Evolutionary conservation across 2,329 filamentous ascomycete species (phyloP), one percentile per base, ranked within the genome.

Genomic region (Penicillium sp.): DNA sequence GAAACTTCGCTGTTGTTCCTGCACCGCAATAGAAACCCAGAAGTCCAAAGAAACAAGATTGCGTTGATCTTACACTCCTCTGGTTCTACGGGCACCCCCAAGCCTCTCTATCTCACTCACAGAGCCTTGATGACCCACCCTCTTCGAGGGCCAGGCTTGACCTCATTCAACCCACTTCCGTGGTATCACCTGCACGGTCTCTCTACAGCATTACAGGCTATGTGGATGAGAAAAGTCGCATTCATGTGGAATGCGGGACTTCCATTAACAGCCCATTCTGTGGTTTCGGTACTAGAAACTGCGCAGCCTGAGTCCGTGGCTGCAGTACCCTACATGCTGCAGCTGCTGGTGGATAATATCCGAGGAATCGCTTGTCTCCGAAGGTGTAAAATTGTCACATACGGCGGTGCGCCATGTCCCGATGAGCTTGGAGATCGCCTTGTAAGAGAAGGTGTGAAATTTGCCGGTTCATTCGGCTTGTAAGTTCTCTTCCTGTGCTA

Each of bases 21-120:
- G 6, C 50, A 59, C 21, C 55, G 59, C 6, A 56, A 47, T 26
- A 60, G 58, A 6, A 65, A 61, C 58, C 55, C 56, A 21, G 71
- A 64, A 45, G 58, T 31, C 58, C 75, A 59, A 61, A 68, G 34
- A 16, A 62, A 47, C 24, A 71, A 71, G 44, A 59, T 70, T 1
- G 72, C 72, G 0, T 58, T 79, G 28, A 78, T 80, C 24, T 69
- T 76, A 36, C 79, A 81, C 56, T 81, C 79, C 0, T 80, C 78
- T 0, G 79, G 79, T 0, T 79, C 78, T 2, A 81, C 78, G 0
- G 77, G 78, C 1, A 70, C 75, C 3, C 78, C 78, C 0, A 80
- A 80, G 53, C 77, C 78, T 3, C 64, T 80, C 2, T 67, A 73
- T 13, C 69, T 79, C 29, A 77, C 75, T 2, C 77, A 80, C 49